A percentile compares a stretch with the other conserved stretches of the same genome.
Conservation (phyloP, 2,329 filamentous ascomycete genomes). For the Chalaropsis thielavioides region DNA sequence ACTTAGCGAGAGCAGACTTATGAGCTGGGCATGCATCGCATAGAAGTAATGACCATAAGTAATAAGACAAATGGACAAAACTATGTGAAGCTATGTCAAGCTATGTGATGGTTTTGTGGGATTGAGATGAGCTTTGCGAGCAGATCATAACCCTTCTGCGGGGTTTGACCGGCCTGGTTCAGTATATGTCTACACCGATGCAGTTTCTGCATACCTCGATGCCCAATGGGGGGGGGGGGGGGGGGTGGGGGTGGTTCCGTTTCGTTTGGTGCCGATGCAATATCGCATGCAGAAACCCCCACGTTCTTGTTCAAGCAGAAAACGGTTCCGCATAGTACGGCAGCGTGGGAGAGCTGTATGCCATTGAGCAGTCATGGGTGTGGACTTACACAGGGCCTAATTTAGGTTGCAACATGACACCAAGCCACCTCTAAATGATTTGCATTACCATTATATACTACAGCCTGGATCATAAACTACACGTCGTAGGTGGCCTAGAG, state of each 20-base stretch:
- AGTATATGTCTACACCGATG: not conserved
- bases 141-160: not conserved
- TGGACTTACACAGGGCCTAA: not conserved
- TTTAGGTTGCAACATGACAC: not conserved
- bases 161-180: not conserved
- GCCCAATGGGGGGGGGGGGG: slow-evolving; percentile 13
- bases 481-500: not conserved
- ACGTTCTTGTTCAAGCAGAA: slow-evolving; percentile 6
- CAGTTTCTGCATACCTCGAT: slow-evolving; percentile 3
- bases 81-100: not conserved
- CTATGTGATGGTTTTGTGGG: not conserved
- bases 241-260: no score
- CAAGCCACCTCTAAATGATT: not conserved
- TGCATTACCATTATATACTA: not conserved
- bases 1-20: not conserved
- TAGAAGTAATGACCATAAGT: slow-evolving; percentile 10
- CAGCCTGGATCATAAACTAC: not conserved
- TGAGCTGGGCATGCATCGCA: slow-evolving; percentile 17
- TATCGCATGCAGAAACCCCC: slow-evolving; percentile 12
- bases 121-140: not conserved
- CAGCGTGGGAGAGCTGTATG: not conserved
- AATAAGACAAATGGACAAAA: slow-evolving; percentile 1
- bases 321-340: not conserved
- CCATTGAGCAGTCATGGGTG: not conserved
- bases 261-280: slow-evolving; percentile 13